Evolutionary conservation across 2,329 filamentous ascomycete genomes (phyloP), one percentile per base, ranked within the genome.

Genomic region (Stromatinia cepivora): DNA sequence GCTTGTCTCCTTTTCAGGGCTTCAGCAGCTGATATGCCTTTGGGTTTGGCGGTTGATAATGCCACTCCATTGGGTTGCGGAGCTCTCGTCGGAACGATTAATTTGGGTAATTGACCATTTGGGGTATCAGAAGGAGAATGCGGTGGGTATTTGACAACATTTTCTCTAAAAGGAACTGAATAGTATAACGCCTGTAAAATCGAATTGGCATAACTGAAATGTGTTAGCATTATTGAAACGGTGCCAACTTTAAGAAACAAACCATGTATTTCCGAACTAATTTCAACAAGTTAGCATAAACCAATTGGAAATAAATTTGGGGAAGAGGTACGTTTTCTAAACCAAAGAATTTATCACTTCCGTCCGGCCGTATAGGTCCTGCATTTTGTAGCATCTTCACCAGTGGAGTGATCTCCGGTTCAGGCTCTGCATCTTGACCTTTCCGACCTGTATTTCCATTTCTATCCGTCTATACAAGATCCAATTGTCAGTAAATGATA

Each of bases 211-310:
- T 99, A 99, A 80, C 94, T 98, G 81, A 71, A 20, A 48, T 45
- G 7, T 39, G 74, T 80, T 72, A 81, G 79, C 67, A 71, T 67
- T 56, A 52, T 34, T 28, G 22, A 42, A 46, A 57, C 11, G 25
- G 39, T 20, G 28, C 50, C 36, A 17, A 25, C 42, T 52, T 20
- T n/a, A 58, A 67, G 67, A 57, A 39, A 72, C 70, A 69, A 90
- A 97, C 94, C 94, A 98, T 79, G 94, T 98, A 79, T 97, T 98
- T 78, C 94, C 94, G 82, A 97, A 97, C 93, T 97, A 80, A 58
- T 71, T 72, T 50, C 34, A 58, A 48, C 76, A 70, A 71, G 71
- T 78, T 71, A 78, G 75, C 72, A 68, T 59, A 48, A 25, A n/a
- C 59, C 34, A 48, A 64, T 58, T 57, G 48, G 34, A 39, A 15